Percentiles rank a stretch among this genome's conserved stretches.
Conservation (phyloP, 352 stramenopile species). For the Peronospora farinosa region DNA sequence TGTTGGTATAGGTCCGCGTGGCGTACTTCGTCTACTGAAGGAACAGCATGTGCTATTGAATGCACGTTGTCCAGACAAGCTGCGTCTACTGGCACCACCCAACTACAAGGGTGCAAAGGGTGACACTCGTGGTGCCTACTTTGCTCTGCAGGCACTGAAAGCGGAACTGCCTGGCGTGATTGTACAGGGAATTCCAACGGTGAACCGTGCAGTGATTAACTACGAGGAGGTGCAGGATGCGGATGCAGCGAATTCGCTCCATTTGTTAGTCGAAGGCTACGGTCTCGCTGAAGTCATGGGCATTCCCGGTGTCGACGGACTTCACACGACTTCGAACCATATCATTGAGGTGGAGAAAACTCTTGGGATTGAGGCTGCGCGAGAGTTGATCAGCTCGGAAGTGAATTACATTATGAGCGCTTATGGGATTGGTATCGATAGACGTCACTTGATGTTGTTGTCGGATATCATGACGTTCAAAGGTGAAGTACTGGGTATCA, state of each 20-base stretch:
- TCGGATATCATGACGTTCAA: constrained; percentile 99
- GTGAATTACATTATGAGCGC: constrained; percentile 99
- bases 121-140: constrained; percentile 82
- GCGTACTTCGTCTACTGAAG: constrained; percentile 69
- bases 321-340: constrained; percentile 97
- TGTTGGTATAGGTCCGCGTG: constrained; percentile 55
- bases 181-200: constrained; percentile 95
- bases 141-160: constrained; percentile 95
- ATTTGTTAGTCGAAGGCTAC: constrained; percentile 98
- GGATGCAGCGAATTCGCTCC: constrained; percentile 74
- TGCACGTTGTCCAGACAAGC: constrained; percentile 71
- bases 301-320: constrained; percentile 93
- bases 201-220: constrained; percentile 98
- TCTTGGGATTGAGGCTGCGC: constrained; percentile 97
- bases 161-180: constrained; percentile 93
- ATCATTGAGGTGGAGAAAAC: constrained; percentile 96
- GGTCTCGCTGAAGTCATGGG: constrained; percentile 97
- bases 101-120: constrained; percentile 85
- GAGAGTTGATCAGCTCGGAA: constrained; percentile 94
- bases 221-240: constrained; percentile 87
- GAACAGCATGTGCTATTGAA: constrained; percentile 84
- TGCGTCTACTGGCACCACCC: constrained; percentile 72
- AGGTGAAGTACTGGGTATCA: constrained; percentile 84
- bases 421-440: constrained; percentile 98
- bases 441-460: constrained; percentile 97